Evolutionary conservation across 441 rosid genomes (phyloP).

Genomic region (Raphanus hybrid): DNA sequence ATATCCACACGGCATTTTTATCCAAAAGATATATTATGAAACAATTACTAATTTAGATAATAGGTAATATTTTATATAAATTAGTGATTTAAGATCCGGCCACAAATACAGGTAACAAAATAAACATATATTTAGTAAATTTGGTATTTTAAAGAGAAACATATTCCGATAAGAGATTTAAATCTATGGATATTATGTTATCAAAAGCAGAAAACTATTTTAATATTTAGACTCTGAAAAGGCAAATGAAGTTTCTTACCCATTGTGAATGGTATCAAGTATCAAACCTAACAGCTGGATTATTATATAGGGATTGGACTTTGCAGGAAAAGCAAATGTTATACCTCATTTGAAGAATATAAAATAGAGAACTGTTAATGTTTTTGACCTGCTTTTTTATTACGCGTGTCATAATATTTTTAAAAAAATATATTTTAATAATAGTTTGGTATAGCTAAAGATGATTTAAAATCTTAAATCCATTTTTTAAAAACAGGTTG

Average conservation of each 20-base stretch:
- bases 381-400: not conserved
- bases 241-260: not conserved
- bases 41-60: not conserved
- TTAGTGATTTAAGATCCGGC: not conserved
- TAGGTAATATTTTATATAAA: not conserved
- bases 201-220: not conserved
- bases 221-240: not conserved
- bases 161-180: not conserved
- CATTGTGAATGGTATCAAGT: not conserved
- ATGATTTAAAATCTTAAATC: not conserved
- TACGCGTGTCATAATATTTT: not conserved
- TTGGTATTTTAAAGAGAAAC: not conserved
- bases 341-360: not conserved
- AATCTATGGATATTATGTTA: not conserved
- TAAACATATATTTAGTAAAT: not conserved
- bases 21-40: not conserved
- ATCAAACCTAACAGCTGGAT: not conserved
- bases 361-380: not conserved
- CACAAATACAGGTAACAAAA: not conserved
- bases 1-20: slow-evolving; percentile 9
- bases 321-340: not conserved
- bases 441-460: not conserved
- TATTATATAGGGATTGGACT: not conserved
- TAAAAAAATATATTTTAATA: not conserved
- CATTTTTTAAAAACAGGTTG: not conserved